Evolutionary conservation across 2,329 filamentous ascomycete species (phyloP).

Genomic region (Escovopsis sp.): DNA sequence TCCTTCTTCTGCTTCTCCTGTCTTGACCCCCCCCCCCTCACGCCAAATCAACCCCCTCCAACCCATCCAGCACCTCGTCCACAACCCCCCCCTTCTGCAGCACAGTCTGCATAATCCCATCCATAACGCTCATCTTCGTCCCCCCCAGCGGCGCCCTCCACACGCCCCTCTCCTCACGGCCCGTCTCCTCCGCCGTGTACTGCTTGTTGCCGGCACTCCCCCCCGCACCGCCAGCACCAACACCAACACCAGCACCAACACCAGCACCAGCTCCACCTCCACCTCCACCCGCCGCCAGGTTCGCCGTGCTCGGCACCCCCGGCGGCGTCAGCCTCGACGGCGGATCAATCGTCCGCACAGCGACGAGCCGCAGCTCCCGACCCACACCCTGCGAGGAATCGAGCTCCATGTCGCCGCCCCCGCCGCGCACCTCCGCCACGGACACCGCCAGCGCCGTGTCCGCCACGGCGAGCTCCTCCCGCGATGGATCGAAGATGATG

Average conservation of each 20-base stretch:
- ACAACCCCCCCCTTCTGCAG: slow-evolving; percentile 66
- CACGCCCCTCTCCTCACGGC: slow-evolving; percentile 53
- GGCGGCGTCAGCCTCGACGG: slow-evolving; percentile 58
- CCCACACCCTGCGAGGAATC: slow-evolving; percentile 17
- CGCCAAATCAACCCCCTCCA: slow-evolving; percentile 59
- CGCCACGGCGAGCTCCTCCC: slow-evolving; percentile 85
- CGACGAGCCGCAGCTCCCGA: slow-evolving; percentile 41
- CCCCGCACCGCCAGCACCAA: too few species aligned
- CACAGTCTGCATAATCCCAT: slow-evolving; percentile 61
- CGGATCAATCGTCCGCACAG: slow-evolving; percentile 59
- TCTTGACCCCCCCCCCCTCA: too few species aligned
- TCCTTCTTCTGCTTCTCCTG: too few species aligned
- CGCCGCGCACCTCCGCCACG: slow-evolving; percentile 35
- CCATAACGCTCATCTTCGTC: slow-evolving; percentile 57
- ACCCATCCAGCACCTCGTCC: slow-evolving; percentile 68
- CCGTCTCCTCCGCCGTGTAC: slow-evolving; percentile 28
- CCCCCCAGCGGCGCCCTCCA: slow-evolving; percentile 81
- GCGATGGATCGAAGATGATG: slow-evolving; percentile 83
- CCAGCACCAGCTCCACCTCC: slow-evolving; percentile 23
- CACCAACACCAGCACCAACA: too few species aligned
- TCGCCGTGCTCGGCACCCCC: slow-evolving; percentile 49
- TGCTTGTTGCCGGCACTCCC: too few species aligned
- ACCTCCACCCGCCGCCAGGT: slow-evolving; percentile 33
- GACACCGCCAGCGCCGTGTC: slow-evolving; percentile 81
- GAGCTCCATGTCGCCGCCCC: slow-evolving; percentile 23